Base-by-base conservation (phyloP, 2,329 filamentous ascomycete species). In the Calonectria multiphialidica region DNA sequence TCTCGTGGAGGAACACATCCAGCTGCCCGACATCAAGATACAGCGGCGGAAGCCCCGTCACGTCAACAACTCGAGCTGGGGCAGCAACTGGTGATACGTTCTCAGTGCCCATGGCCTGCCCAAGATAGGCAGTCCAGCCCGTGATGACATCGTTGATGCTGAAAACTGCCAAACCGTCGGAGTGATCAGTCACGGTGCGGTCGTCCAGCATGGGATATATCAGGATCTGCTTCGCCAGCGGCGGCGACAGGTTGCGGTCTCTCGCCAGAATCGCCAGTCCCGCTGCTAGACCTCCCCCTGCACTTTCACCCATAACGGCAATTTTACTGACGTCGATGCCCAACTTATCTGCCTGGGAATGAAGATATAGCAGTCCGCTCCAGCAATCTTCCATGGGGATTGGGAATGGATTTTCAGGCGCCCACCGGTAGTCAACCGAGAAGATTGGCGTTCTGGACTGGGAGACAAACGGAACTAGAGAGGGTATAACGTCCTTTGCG, bases 271-370 rank as follows among this genome's bases (percentile, higher is more conserved):
- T 50, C 0, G 71, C 55, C 15, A 73, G 16, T 1, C 30, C 53
- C 1, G 67, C 63, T 3, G 62, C 67, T 12, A 72, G 35, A 16
- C 71, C 50, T 5, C 71, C 71, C 1, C 71, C 71, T 30, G 71
- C 71, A 23, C 71, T 72, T 30, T 72, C 71, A 16, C 71, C 71
- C 67, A 72, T 70, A 16, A 72, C 57, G 18, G 71, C 71, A 21
- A 72, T 72, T 1, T 67, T 55, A 9, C 13, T 37, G 0, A 30
- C 6, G 23, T 73, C 63, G 5, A 73, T 37, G 3, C 6, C 12
- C 2, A 70, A 13, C 12, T 10, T n/a, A 8, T 44, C 42, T 35
- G 59, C 40, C 1, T 47, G 28, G 2, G 53, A 50, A 1, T 59
- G 62, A 13, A 73, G 53, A 44, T 42, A 71, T 9, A 30, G 37